Evolutionary conservation across 805 yeast species (phyloP).

Genomic region (Candida oleophila): DNA sequence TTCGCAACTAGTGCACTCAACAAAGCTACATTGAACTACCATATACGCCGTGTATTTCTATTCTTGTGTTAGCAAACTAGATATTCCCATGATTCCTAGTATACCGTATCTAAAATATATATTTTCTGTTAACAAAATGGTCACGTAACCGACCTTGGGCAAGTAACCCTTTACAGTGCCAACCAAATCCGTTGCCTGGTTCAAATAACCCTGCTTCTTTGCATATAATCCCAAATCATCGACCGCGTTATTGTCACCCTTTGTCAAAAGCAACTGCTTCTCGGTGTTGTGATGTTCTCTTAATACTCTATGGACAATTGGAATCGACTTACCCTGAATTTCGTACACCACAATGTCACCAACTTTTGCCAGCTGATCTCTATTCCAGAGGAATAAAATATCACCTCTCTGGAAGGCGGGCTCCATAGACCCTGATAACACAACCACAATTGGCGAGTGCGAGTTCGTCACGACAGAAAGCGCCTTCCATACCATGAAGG

Average conservation of each 20-base stretch:
- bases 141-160: slow-evolving; percentile 86
- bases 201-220: slow-evolving; percentile 69
- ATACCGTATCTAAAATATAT: slow-evolving; percentile 76
- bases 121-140: slow-evolving; percentile 88
- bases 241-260: slow-evolving; percentile 93
- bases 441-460: slow-evolving; percentile 93
- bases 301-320: slow-evolving; percentile 95
- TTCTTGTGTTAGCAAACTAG: slow-evolving; percentile 53
- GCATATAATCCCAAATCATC: slow-evolving; percentile 89
- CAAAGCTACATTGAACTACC: too few species aligned
- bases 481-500: slow-evolving; percentile 90
- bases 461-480: slow-evolving; percentile 75
- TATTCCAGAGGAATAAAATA: slow-evolving; percentile 85
- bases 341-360: slow-evolving; percentile 97
- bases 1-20: too few species aligned
- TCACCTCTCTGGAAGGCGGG: slow-evolving; percentile 99
- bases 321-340: slow-evolving; percentile 72
- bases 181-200: slow-evolving; percentile 73
- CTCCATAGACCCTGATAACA: slow-evolving; percentile 97
- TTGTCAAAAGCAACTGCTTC: slow-evolving; percentile 78
- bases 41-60: slow-evolving; percentile 4
- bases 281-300: slow-evolving; percentile 67
- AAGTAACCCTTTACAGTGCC: slow-evolving; percentile 93
- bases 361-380: slow-evolving; percentile 62
- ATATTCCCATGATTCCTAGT: slow-evolving; percentile 69